Evolutionary conservation across 192 early-diverging fungal genomes (phyloP).

Genomic region (Lobosporangium transversale): DNA sequence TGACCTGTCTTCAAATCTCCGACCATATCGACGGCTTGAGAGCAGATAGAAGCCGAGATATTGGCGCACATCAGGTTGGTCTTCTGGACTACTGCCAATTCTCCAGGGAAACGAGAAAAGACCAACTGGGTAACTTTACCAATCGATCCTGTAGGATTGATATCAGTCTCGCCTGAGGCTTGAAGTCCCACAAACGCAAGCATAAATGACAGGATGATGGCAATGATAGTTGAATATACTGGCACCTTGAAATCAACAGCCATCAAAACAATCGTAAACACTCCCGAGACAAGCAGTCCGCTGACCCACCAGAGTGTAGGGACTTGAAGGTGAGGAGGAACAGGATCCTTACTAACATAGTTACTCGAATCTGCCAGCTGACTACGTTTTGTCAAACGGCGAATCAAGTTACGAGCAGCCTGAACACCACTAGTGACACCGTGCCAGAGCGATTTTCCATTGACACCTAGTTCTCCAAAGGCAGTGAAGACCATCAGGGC

Average conservation of each 20-base stretch:
- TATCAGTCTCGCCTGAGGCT: conserved; percentile 72
- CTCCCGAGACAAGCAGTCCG: conserved; percentile 62
- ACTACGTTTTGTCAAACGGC: conserved; percentile 15
- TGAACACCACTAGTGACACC: conserved; percentile 54
- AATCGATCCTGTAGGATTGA: conserved; percentile 71
- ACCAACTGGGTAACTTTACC: conserved; percentile 76
- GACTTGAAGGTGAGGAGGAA: conserved; percentile 57
- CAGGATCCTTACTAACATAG: conserved; percentile 55
- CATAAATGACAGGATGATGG: conserved; percentile 71
- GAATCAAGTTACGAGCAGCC: conserved; percentile 32
- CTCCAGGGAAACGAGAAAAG: conserved; percentile 66
- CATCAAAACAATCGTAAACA: conserved; percentile 68
- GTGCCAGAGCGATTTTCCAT: conserved; percentile 61
- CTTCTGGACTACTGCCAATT: conserved; percentile 56
- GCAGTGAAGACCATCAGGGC: conserved; percentile 71
- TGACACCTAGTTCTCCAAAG: conserved; percentile 66
- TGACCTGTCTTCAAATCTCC: conserved; percentile 79
- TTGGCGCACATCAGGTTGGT: conserved; percentile 71
- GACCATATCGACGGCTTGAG: conserved; percentile 75
- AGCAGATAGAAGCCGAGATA: conserved; percentile 63
- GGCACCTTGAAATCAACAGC: conserved; percentile 64
- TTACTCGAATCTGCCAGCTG: conserved; percentile 14
- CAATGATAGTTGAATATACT: conserved; percentile 64
- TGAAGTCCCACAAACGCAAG: conserved; percentile 73
- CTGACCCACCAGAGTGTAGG: conserved; percentile 62